A percentile compares a stretch with the other conserved stretches of the same genome.
These are phyloP conservation scores for Ambrosia trifida DNA, from an alignment of 129 eudicot species.

Conservation along the genomic window DNA sequence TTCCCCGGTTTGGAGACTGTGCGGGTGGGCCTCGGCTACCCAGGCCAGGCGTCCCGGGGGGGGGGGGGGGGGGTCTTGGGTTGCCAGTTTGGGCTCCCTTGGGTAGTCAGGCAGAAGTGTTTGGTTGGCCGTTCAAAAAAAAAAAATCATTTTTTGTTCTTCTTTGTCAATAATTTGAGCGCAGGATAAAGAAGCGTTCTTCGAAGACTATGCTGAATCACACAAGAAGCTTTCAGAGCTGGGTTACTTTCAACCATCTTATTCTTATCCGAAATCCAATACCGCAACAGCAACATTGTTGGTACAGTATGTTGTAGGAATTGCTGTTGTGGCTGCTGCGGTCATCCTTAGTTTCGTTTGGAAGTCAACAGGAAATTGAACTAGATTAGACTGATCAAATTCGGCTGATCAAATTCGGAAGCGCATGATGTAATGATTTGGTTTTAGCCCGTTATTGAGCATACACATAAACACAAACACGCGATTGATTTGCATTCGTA, in stretches of 20 bases:
- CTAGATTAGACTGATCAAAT: too few species aligned
- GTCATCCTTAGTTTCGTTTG: conserved; percentile 61
- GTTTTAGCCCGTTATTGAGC: not conserved
- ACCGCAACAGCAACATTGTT: conserved; percentile 23
- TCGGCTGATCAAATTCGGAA: not conserved
- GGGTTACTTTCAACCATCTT: conserved; percentile 66
- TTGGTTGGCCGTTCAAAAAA: too few species aligned
- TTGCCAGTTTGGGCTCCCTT: too few species aligned
- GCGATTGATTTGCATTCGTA: conserved; percentile 23
- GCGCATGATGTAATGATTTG: not conserved
- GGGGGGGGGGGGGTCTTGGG: too few species aligned
- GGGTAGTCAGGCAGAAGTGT: too few species aligned
- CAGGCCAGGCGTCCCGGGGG: too few species aligned
- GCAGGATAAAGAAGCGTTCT: conserved; percentile 89
- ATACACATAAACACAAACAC: conserved; percentile 15
- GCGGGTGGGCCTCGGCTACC: too few species aligned
- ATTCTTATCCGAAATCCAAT: conserved; percentile 30
- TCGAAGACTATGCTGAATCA: conserved; percentile 85
- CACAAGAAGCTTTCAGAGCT: conserved; percentile 95
- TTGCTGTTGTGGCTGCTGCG: conserved; percentile 65
- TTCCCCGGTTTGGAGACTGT: too few species aligned
- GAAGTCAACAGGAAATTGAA: conserved; percentile 43
- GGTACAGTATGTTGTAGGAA: conserved; percentile 47
- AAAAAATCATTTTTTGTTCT: too few species aligned
- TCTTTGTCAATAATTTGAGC: too few species aligned